Evolutionary conservation across 331 rosid species (phyloP).

Genomic region (Acacia pycnantha): DNA sequence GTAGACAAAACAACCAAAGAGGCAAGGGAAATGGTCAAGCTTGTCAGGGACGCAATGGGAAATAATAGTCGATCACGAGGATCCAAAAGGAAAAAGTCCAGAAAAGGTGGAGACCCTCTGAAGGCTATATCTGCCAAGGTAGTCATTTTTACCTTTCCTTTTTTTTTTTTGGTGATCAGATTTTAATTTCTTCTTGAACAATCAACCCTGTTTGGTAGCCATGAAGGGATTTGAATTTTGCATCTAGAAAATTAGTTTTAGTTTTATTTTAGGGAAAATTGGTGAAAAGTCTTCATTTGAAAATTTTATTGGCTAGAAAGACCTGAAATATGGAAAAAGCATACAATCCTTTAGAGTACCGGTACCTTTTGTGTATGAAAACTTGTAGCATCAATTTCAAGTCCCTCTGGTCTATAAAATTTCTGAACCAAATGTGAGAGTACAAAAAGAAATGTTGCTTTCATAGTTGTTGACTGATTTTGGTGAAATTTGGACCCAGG

Average conservation of each 20-base stretch:
- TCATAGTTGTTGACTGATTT: constrained; percentile 23
- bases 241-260: neutral
- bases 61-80: constrained; percentile 48
- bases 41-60: constrained; percentile 92
- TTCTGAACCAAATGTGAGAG: neutral
- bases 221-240: neutral
- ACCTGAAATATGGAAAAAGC: no score
- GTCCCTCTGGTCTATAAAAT: no score
- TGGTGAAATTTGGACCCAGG: constrained; percentile 47
- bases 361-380: no score
- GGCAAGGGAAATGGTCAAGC: constrained; percentile 80
- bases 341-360: no score
- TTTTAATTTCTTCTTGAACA: neutral
- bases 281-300: neutral
- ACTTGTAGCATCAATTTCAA: no score
- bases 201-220: neutral
- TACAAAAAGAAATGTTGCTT: neutral
- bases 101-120: constrained; percentile 75
- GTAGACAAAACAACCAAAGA: constrained; percentile 77
- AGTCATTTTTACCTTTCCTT: neutral
- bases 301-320: no score
- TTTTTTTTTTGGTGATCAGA: neutral
- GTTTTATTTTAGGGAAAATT: neutral
- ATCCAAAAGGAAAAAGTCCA: constrained; percentile 52
- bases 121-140: constrained; percentile 75